phyloP scores from a whole-genome alignment of 2,329 filamentous ascomycete genomes.

The Cercospora zeina region DNA sequence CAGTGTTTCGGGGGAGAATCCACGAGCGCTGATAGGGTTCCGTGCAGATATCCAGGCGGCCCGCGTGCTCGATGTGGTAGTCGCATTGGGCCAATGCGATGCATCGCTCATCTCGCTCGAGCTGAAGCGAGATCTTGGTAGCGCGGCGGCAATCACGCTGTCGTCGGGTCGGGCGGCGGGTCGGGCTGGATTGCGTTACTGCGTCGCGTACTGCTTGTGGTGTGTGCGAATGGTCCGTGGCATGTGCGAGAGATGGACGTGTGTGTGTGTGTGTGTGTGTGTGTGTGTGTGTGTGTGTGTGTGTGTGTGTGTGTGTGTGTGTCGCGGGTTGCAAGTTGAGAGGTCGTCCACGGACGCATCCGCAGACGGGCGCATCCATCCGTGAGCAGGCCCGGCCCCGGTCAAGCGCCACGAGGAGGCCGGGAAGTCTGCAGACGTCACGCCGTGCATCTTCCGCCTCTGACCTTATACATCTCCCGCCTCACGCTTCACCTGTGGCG shows the following conservation, averaged over 20 bases:
- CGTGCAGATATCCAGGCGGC: neutral
- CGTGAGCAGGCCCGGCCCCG: neutral
- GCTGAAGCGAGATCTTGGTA: constrained; percentile 1
- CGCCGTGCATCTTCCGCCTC: too few relatives aligned
- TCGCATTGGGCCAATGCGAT: constrained; percentile 2
- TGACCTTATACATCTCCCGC: too few relatives aligned
- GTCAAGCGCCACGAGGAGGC: neutral
- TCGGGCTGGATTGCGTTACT: neutral
- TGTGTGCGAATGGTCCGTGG: neutral
- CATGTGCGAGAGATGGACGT: neutral
- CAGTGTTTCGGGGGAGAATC: constrained; percentile 13
- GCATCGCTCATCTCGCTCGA: neutral
- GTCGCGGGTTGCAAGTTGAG: neutral
- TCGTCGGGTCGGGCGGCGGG: neutral
- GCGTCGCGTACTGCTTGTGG: neutral
- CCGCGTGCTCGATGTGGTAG: constrained; percentile 12
- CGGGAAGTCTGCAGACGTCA: neutral
- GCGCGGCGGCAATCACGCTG: neutral
- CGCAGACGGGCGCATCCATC: neutral
- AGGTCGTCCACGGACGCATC: neutral
- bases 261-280: neutral
- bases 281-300: neutral
- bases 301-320: neutral
- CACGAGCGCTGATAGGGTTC: constrained; percentile 3
- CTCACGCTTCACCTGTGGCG: too few relatives aligned